Evolutionary conservation across 371 early-diverging fungal genomes (phyloP).

Genomic region (Entomophthora muscae): DNA sequence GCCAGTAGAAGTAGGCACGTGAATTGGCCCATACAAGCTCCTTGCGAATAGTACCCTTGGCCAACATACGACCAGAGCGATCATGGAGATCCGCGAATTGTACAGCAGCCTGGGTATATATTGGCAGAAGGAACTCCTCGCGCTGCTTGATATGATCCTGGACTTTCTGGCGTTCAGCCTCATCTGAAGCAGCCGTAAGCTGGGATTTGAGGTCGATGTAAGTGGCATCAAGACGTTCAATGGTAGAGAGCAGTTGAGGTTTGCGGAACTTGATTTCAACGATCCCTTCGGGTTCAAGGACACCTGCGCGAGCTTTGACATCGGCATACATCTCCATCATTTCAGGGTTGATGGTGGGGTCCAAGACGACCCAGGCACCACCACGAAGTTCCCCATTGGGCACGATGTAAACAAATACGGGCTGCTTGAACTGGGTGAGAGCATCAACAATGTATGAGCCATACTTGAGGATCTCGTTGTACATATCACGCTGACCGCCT

Average conservation of each 20-base stretch:
- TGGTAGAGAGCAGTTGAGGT: slow-evolving; percentile 72
- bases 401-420: no score
- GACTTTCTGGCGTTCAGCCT: slow-evolving; percentile 26
- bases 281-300: slow-evolving; percentile 95
- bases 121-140: slow-evolving; percentile 70
- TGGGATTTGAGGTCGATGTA: slow-evolving; percentile 26
- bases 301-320: slow-evolving; percentile 77
- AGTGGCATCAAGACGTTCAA: no score
- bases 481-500: no score
- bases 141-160: slow-evolving; percentile 58
- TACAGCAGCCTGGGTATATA: slow-evolving; percentile 85
- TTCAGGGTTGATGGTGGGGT: no score
- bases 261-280: slow-evolving; percentile 98
- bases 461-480: no score
- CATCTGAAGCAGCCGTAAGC: slow-evolving; percentile 20
- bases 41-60: no score
- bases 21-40: slow-evolving; percentile 64
- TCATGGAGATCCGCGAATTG: no score
- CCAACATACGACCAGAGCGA: no score
- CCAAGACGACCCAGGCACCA: no score
- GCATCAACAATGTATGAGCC: no score
- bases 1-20: no score
- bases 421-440: slow-evolving; percentile 79
- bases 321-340: slow-evolving; percentile 98
- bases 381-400: no score